Conservation (phyloP, 148 eudicot species). For the Silene latifolia region DNA sequence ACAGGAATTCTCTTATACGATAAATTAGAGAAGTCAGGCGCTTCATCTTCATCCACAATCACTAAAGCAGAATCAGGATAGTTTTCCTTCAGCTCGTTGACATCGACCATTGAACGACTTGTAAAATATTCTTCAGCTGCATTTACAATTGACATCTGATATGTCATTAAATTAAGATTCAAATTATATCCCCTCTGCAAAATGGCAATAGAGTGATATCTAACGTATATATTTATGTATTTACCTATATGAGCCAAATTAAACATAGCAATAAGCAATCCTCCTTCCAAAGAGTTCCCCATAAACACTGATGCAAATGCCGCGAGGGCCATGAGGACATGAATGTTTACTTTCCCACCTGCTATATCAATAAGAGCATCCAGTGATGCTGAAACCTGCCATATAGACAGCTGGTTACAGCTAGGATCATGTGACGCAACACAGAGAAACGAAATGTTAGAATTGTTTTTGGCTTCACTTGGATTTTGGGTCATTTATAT, state of each 20-base stretch:
- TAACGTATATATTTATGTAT: not conserved
- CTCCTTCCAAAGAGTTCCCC: slow-evolving; percentile 96
- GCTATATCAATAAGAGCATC: slow-evolving; percentile 78
- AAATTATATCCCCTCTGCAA: not conserved
- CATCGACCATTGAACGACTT: slow-evolving; percentile 90
- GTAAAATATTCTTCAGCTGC: slow-evolving; percentile 98
- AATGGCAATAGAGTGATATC: not conserved
- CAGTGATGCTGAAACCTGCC: slow-evolving; percentile 76
- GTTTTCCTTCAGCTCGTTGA: slow-evolving; percentile 86
- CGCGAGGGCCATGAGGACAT: slow-evolving; percentile 97
- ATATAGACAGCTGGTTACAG: slow-evolving; percentile 18
- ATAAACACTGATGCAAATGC: slow-evolving; percentile 88
- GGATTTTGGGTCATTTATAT: not conserved
- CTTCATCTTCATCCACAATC: slow-evolving; percentile 39
- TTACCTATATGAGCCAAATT: slow-evolving; percentile 97
- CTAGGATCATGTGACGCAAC: not conserved
- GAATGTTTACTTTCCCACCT: slow-evolving; percentile 96
- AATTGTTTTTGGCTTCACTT: not conserved
- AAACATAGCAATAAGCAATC: slow-evolving; percentile 94
- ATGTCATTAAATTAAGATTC: not conserved
- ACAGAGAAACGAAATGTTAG: not conserved
- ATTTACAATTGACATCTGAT: slow-evolving; percentile 22
- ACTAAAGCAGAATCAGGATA: slow-evolving; percentile 90
- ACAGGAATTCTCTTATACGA: slow-evolving; percentile 71
- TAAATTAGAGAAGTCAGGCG: slow-evolving; percentile 63